These are phyloP conservation scores for Haplosporangium gracile DNA, from an alignment of 192 early-diverging fungal species.

Conservation along the genomic window DNA sequence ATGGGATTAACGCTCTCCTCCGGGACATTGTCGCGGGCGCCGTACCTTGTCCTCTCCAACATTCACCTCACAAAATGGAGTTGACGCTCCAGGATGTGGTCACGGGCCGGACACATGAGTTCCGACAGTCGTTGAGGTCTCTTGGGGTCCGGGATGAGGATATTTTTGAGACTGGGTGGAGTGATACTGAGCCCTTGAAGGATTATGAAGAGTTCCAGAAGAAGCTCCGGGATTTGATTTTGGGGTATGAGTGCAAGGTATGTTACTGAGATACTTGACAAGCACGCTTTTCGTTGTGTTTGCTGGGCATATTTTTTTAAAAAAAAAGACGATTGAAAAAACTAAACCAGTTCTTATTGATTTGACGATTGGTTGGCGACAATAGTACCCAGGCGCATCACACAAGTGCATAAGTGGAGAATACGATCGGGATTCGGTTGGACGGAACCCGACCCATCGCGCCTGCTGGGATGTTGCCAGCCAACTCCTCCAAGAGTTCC, in stretches of 20 bases:
- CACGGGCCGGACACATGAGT: slow-evolving; percentile 51
- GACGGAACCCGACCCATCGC: slow-evolving; percentile 42
- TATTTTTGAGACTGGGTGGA: slow-evolving; percentile 49
- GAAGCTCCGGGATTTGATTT: slow-evolving; percentile 22
- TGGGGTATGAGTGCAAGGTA: slow-evolving; percentile 42
- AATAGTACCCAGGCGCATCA: slow-evolving; percentile 41
- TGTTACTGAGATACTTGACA: no score
- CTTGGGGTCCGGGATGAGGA: slow-evolving; percentile 30
- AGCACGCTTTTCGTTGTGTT: no score
- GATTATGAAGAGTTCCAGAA: slow-evolving; percentile 23
- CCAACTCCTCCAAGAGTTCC: slow-evolving; percentile 24
- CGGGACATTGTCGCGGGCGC: slow-evolving; percentile 41
- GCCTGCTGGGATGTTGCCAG: slow-evolving; percentile 50
- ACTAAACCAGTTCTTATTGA: background rate
- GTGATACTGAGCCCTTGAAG: slow-evolving; percentile 40
- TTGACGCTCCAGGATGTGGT: slow-evolving; percentile 37
- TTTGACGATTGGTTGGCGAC: no score
- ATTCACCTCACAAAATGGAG: slow-evolving; percentile 20
- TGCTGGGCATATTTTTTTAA: background rate
- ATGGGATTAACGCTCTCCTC: slow-evolving; percentile 39
- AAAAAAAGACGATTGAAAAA: background rate
- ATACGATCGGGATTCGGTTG: slow-evolving; percentile 33
- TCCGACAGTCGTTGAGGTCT: slow-evolving; percentile 26
- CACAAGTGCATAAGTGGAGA: slow-evolving; percentile 55
- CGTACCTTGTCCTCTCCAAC: slow-evolving; percentile 15